These are phyloP conservation scores for Aspergillus asperescens DNA, from an alignment of 495 filamentous ascomycete genomes.

Conservation along the genomic window DNA sequence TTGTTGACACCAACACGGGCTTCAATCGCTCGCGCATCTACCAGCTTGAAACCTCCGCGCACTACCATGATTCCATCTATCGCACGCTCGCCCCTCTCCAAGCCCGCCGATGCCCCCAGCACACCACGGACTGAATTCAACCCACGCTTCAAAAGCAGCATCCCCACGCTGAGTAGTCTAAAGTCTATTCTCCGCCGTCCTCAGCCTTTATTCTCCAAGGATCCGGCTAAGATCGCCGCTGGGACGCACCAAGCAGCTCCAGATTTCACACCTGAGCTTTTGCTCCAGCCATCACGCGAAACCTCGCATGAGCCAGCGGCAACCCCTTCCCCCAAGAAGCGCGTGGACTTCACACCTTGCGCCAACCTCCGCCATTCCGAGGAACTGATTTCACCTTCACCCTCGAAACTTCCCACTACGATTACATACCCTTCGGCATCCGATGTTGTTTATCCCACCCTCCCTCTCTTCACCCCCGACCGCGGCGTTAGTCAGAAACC, in stretches of 20 bases:
- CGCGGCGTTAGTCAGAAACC: constrained; percentile 16
- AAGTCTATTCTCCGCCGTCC: constrained; percentile 60
- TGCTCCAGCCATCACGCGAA: constrained; percentile 33
- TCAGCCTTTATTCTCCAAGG: constrained; percentile 56
- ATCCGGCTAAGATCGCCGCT: constrained; percentile 55
- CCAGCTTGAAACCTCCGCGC: constrained; percentile 53
- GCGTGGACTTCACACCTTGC: constrained; percentile 55
- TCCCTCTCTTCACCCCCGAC: constrained; percentile 39
- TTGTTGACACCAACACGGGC: constrained; percentile 76
- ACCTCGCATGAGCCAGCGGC: constrained; percentile 26
- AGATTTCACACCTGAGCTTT: constrained; percentile 39
- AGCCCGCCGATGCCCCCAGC: constrained; percentile 37
- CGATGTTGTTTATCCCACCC: constrained; percentile 40
- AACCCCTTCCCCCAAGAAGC: constrained; percentile 50
- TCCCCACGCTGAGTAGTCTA: constrained; percentile 42
- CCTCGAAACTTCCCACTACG: constrained; percentile 37
- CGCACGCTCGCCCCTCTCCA: constrained; percentile 43
- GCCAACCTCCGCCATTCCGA: constrained; percentile 43
- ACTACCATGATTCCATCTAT: constrained; percentile 52
- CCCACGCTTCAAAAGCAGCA: constrained; percentile 37
- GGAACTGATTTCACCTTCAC: constrained; percentile 36
- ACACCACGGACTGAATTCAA: constrained; percentile 46
- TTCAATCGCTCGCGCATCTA: constrained; percentile 56
- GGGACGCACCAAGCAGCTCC: constrained; percentile 54
- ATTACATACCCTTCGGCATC: constrained; percentile 22